Evolutionary conservation across 139 green algal species (phyloP), one percentile per base, ranked within the genome.

Genomic region (Asterochloris erici): DNA sequence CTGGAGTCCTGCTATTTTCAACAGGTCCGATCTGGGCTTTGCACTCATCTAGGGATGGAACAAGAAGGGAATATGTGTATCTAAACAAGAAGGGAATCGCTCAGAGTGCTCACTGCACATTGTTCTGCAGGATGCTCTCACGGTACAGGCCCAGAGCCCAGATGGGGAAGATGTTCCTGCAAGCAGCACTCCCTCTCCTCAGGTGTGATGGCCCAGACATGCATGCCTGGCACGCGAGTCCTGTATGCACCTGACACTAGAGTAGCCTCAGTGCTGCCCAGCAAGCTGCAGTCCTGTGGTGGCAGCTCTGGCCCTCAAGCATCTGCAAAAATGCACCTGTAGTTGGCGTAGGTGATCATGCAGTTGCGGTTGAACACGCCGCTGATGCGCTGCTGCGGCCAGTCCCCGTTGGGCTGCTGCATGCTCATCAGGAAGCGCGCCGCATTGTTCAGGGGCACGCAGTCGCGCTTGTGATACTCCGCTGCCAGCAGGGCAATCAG

Each of bases 311-410:
- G 15, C 24, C n/a, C n/a, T 21, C 15, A 29, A 77, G 71, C 71
- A 77, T 21, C 14, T 66, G 0, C 27, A 26, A 16, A 60, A 19
- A 28, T 47, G 21, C 66, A 95, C 91, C 95, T 89, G 90, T 99
- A 99, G 89, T 98, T 97, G 26, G 95, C 91, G 80, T 99, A 99
- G 0, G 93, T 97, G 89, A 99, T 99, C 95, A 98, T 98, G 92
- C 96, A 99, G 90, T 99, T 99, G 84, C 93, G 90, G 90, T 99
- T 99, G 94, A 99, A 99, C 11, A 99, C 97, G 38, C 97, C 97
- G 69, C 90, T 97, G 90, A 99, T 99, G 83, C 94, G 89, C 93
- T 99, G 95, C 91, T 99, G 97, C 26, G 97, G 97, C 93, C 95
- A 99, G 88, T 99, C 97, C 14, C 96, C 97, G 63, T 80, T 89